These are phyloP conservation scores for Chlamydomonas incerta DNA, from an alignment of 139 green algal genomes.

Conservation along the genomic window DNA sequence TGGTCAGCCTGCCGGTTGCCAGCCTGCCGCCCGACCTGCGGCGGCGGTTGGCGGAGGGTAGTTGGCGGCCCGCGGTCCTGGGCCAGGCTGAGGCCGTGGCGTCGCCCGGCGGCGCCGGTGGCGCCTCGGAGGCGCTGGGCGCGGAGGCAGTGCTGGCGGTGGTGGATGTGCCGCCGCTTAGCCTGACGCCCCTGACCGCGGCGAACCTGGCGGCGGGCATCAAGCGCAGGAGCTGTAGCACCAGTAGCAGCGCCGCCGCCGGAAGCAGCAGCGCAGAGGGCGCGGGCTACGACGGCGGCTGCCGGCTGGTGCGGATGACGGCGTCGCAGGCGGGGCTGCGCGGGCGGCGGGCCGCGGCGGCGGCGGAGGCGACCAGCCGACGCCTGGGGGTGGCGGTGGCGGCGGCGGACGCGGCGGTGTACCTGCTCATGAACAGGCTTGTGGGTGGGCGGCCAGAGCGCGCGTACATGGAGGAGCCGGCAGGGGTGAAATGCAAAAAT, in stretches of 20 bases:
- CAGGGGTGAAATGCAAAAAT: too few relatives aligned
- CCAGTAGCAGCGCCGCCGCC: background rate
- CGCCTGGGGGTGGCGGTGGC: background rate
- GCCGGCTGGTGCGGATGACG: too few relatives aligned
- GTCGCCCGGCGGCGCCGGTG: too few relatives aligned
- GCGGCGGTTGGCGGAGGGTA: background rate
- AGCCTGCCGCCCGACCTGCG: background rate
- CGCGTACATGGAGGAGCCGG: too few relatives aligned
- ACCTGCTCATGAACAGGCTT: slow-evolving; percentile 23
- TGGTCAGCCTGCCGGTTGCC: slow-evolving; percentile 37
- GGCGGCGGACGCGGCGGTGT: background rate
- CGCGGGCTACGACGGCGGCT: too few relatives aligned
- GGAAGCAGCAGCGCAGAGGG: background rate
- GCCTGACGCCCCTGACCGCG: background rate
- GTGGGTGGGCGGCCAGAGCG: too few relatives aligned
- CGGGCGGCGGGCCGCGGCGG: background rate
- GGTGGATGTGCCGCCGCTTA: slow-evolving; percentile 22
- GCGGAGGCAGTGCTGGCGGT: slow-evolving; percentile 25
- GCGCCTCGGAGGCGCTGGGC: too few relatives aligned
- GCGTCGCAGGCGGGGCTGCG: too few relatives aligned
- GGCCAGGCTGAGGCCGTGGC: too few relatives aligned
- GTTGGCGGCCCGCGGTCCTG: background rate
- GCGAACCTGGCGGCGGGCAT: background rate
- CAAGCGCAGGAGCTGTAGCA: background rate
- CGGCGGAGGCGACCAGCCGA: background rate